Evolutionary conservation across 2,329 filamentous ascomycete species (phyloP).

Genomic region (Chaetomiaceae sp.): DNA sequence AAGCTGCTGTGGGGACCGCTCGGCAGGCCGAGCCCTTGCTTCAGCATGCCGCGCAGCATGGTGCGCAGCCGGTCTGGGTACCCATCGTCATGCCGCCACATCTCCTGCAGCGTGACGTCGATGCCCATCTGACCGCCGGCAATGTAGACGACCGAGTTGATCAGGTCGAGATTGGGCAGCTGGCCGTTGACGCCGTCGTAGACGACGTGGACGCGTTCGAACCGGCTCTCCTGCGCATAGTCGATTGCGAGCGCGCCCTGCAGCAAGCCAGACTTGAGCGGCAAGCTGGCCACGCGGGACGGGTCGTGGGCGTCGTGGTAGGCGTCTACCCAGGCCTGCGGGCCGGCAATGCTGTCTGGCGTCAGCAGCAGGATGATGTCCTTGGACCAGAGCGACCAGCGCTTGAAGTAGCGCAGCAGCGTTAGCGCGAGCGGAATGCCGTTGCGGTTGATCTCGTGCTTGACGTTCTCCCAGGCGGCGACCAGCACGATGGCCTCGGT

Average conservation of each 20-base stretch:
- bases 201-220: constrained; percentile 81
- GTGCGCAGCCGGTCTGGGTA: constrained; percentile 80
- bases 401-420: constrained; percentile 88
- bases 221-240: constrained; percentile 77
- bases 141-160: constrained; percentile 88
- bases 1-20: constrained; percentile 92
- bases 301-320: constrained; percentile 87
- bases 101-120: constrained; percentile 73
- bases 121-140: constrained; percentile 91
- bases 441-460: constrained; percentile 73
- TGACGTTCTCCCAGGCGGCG: constrained; percentile 79
- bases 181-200: constrained; percentile 97
- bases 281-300: constrained; percentile 63
- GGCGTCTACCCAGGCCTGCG: constrained; percentile 95
- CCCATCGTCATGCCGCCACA: constrained; percentile 70
- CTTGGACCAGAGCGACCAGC: constrained; percentile 98
- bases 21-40: constrained; percentile 81
- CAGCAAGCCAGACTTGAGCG: constrained; percentile 86
- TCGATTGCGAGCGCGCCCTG: constrained; percentile 93
- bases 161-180: constrained; percentile 87
- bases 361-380: constrained; percentile 92
- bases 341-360: constrained; percentile 80
- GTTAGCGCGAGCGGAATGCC: constrained; percentile 83
- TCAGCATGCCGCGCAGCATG: constrained; percentile 87
- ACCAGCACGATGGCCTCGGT: constrained; percentile 95